phyloP scores from a whole-genome alignment of 495 filamentous ascomycete genomes.

The Bacidia gigantensis region DNA sequence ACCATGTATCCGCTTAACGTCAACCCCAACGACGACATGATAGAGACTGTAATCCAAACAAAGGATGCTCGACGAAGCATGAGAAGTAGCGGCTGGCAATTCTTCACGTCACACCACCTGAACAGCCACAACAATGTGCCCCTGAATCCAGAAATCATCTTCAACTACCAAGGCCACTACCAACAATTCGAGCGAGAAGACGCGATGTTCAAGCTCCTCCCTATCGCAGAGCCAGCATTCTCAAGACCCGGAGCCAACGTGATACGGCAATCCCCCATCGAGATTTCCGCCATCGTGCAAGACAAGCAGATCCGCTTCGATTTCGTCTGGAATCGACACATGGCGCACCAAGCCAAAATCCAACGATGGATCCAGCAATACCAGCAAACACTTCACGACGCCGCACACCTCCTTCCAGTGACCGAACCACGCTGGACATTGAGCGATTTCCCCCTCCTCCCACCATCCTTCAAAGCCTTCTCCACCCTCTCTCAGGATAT shows the following conservation, averaged over 20 bases:
- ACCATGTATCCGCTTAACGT: conserved; percentile 18
- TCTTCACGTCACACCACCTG: conserved; percentile 19
- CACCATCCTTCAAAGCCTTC: neutral
- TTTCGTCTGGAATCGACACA: neutral
- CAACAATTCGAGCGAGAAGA: conserved; percentile 28
- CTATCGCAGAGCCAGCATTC: too few relatives aligned
- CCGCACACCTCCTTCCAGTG: neutral
- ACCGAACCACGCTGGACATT: neutral
- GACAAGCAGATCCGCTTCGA: neutral
- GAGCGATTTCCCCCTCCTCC: neutral
- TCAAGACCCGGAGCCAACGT: neutral
- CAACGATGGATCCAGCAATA: neutral
- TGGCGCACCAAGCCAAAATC: neutral
- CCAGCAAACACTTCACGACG: neutral
- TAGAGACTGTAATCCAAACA: conserved; percentile 15
- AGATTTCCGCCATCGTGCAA: neutral
- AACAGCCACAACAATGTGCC: conserved; percentile 5
- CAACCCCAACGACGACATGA: conserved; percentile 12
- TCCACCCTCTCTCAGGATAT: neutral
- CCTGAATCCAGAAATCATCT: conserved; percentile 36
- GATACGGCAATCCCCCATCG: neutral
- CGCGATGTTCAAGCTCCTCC: neutral
- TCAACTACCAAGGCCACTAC: conserved; percentile 39
- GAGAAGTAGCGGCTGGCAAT: conserved; percentile 23
- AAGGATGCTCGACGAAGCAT: conserved; percentile 20